These are phyloP conservation scores for Polyplosphaeria fusca DNA, from an alignment of 495 filamentous ascomycete genomes.

Conservation along the genomic window DNA sequence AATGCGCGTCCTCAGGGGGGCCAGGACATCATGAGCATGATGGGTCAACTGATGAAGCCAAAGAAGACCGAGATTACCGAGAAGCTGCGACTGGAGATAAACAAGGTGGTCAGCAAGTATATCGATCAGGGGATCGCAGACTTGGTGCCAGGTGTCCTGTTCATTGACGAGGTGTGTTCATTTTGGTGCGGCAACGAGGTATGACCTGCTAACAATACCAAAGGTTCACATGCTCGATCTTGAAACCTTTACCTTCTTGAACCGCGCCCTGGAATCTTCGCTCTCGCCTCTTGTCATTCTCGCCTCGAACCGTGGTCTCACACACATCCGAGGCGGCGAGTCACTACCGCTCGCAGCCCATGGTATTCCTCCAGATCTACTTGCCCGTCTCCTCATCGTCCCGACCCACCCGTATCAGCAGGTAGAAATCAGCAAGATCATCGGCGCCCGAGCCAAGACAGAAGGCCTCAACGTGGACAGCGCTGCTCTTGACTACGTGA, in stretches of 20 bases:
- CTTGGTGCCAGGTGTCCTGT: slow-evolving; percentile 92
- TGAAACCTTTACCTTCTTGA: slow-evolving; percentile 98
- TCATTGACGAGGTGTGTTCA: slow-evolving; percentile 87
- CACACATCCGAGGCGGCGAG: slow-evolving; percentile 76
- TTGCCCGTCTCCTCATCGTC: slow-evolving; percentile 90
- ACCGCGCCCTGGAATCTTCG: slow-evolving; percentile 86
- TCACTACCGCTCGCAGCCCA: slow-evolving; percentile 65
- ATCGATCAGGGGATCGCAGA: slow-evolving; percentile 98
- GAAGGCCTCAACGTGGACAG: slow-evolving; percentile 79
- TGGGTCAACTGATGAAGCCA: slow-evolving; percentile 98
- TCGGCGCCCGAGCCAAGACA: slow-evolving; percentile 73
- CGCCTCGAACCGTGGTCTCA: slow-evolving; percentile 91
- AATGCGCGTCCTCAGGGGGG: slow-evolving; percentile 92
- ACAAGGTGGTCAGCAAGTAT: slow-evolving; percentile 97
- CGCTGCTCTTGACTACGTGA: slow-evolving; percentile 76
- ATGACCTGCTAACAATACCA: slow-evolving; percentile 12
- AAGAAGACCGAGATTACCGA: slow-evolving; percentile 99
- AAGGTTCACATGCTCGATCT: slow-evolving; percentile 98
- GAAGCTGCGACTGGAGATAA: slow-evolving; percentile 91
- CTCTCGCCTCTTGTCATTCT: slow-evolving; percentile 97
- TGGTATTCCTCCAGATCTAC: slow-evolving; percentile 87
- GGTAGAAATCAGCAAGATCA: slow-evolving; percentile 86
- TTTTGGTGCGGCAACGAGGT: slow-evolving; percentile 1
- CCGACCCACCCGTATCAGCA: slow-evolving; percentile 82
- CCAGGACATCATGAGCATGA: slow-evolving; percentile 99